A percentile compares a stretch with the other conserved stretches of the same genome.
Evolutionary conservation across 495 filamentous ascomycete genomes (phyloP).

Genomic region (Hypoxylon subgilvum): DNA sequence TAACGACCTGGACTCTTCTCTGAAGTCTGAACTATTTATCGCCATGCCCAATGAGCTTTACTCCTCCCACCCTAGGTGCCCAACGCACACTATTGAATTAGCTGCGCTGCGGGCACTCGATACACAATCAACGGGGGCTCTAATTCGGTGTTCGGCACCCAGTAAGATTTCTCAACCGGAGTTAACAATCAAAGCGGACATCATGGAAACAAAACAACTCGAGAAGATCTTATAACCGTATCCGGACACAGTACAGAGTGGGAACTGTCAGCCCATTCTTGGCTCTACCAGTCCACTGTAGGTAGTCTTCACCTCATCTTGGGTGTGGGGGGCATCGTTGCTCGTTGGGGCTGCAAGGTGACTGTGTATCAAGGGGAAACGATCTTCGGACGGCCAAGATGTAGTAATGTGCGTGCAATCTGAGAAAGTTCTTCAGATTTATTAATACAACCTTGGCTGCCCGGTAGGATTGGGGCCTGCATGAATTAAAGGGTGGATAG

Average conservation of each 20-base stretch:
- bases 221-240: background rate
- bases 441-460: conserved; percentile 4
- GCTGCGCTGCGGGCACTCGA: conserved; percentile 20
- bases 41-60: conserved; percentile 15
- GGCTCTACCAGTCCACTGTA: background rate
- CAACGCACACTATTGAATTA: conserved; percentile 27
- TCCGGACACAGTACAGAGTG: background rate
- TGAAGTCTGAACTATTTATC: conserved; percentile 3
- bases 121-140: conserved; percentile 9
- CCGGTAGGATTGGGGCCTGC: conserved; percentile 14
- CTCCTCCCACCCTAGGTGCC: conserved; percentile 18
- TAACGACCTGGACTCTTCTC: background rate
- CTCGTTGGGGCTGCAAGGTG: background rate
- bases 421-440: conserved; percentile 15
- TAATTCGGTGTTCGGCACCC: conserved; percentile 27
- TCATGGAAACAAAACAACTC: conserved; percentile 10
- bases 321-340: conserved; percentile 1
- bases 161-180: conserved; percentile 29
- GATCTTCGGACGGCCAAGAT: conserved; percentile 22
- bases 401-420: too few relatives aligned
- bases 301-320: background rate
- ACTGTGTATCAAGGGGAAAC: conserved; percentile 5
- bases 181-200: conserved; percentile 12
- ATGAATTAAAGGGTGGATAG: too few relatives aligned
- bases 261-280: conserved; percentile 3